Base-by-base conservation (phyloP, 257 asterid genomes). In the Voacanga thouarsii region DNA sequence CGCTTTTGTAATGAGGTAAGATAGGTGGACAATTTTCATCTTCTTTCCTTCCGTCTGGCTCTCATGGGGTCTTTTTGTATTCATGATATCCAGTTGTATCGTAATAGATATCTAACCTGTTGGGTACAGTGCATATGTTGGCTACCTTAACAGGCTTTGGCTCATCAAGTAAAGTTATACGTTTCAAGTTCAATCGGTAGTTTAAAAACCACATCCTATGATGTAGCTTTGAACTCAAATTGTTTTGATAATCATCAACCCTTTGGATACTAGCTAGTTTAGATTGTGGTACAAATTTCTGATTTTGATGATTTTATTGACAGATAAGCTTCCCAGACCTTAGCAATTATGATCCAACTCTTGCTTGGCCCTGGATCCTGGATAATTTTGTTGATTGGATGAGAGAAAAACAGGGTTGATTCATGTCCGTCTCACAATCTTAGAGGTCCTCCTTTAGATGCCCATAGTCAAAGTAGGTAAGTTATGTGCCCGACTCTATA, bases 261-360 rank as follows among this genome's bases (percentile, higher is more conserved):
- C 23, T 50, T 19, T 33, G 50, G 73, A 41, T 26, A 43, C 30
- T 68, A 37, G 49, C 30, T 39, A 26, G n/a, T 23, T 45, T 30
- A 45, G 37, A 44, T 21, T 49, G 11, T 21, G 8, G 65, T 6
- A 24, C 73, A 18, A 30, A 26, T 44, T 37, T 72, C 74, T 80
- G 50, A 73, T 30, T 57, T 45, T 30, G 72, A 55, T 80, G 21
- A n/a, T 83, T 64, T 64, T 39, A 9, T 14, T 21, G 53, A 51
- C 89, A 93, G 98, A 88, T 91, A 80, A 90, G 89, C 81, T 93
- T 91, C 83, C 97, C 95, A 45, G 97, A 88, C 75, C 85, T 91
- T 26, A 70, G 88, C 77, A 90, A 93, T 80, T 91, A 93, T 57
- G 93, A 91, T 82, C 77, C 90, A 3, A 63, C 85, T 64, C 90